phyloP scores from a whole-genome alignment of 345 rosid genomes.

The Acer yangbiense region DNA sequence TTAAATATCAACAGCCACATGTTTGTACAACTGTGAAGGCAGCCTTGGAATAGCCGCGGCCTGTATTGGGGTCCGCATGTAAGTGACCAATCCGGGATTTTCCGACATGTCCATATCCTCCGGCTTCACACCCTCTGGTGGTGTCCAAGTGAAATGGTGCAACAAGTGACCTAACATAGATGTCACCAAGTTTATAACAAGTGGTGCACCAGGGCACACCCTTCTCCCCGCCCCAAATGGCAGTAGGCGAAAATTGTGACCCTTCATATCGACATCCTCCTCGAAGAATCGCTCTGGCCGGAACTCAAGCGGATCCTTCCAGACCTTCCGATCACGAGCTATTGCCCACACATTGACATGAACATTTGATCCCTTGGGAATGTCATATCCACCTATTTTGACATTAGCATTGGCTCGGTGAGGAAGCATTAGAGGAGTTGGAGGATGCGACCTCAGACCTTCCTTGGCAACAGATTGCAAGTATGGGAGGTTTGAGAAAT shows the following conservation, averaged over 20 bases:
- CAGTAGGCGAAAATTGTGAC: conserved; percentile 58
- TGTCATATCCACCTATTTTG: too few relatives aligned
- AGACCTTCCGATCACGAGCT: conserved; percentile 64
- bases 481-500: too few relatives aligned
- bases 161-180: conserved; percentile 21
- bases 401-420: conserved; percentile 45
- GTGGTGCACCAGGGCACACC: conserved; percentile 64
- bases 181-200: conserved; percentile 47
- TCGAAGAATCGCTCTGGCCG: conserved; percentile 78
- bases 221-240: conserved; percentile 26
- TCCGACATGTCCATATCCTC: conserved; percentile 61
- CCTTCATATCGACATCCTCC: conserved; percentile 86
- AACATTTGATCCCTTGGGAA: conserved; percentile 71
- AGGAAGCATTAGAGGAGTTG: conserved; percentile 90
- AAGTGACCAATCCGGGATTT: conserved; percentile 58
- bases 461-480: conserved; percentile 55
- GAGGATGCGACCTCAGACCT: conserved; percentile 71
- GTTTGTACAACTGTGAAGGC: too few relatives aligned
- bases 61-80: conserved; percentile 55
- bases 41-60: conserved; percentile 45
- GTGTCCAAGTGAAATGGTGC: conserved; percentile 65
- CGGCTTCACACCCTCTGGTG: conserved; percentile 41
- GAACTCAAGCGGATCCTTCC: conserved; percentile 70
- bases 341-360: conserved; percentile 83
- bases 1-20: too few relatives aligned